Evolutionary conservation across 306 rosid species (phyloP).

Genomic region (Vachellia collinsii): DNA sequence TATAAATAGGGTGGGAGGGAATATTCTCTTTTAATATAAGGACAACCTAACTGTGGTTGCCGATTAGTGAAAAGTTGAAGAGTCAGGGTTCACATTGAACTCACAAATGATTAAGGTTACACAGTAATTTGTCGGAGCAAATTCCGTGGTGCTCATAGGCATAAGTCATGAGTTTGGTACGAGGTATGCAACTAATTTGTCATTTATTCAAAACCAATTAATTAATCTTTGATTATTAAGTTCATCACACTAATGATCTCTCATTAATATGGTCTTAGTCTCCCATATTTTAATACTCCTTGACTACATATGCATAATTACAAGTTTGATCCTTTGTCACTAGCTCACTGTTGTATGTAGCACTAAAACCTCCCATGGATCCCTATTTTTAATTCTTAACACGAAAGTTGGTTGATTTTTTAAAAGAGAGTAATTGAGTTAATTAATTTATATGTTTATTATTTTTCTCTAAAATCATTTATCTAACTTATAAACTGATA

Average conservation of each 20-base stretch:
- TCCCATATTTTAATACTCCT: not conserved
- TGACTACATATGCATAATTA: constrained; percentile 7
- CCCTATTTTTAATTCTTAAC: not conserved
- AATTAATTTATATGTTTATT: too few relatives aligned
- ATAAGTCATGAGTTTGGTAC: not conserved
- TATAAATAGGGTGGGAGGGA: not conserved
- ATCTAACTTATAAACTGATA: too few relatives aligned
- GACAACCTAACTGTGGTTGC: not conserved
- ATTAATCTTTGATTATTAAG: not conserved
- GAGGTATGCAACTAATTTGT: not conserved
- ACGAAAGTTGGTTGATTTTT: too few relatives aligned
- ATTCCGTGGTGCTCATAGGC: not conserved
- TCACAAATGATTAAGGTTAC: constrained; percentile 4
- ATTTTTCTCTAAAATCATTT: too few relatives aligned
- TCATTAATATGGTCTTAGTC: not conserved
- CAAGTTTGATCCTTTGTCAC: not conserved
- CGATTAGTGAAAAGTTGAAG: not conserved
- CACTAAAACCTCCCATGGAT: not conserved
- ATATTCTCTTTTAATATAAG: not conserved
- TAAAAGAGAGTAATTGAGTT: too few relatives aligned
- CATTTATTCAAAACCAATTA: constrained; percentile 1
- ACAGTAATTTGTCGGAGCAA: constrained; percentile 23
- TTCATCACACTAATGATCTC: not conserved
- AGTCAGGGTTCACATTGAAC: not conserved
- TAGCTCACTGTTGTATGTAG: not conserved